Conservation (phyloP, 177 flowering plant genomes). For the Vitis hybrid region DNA sequence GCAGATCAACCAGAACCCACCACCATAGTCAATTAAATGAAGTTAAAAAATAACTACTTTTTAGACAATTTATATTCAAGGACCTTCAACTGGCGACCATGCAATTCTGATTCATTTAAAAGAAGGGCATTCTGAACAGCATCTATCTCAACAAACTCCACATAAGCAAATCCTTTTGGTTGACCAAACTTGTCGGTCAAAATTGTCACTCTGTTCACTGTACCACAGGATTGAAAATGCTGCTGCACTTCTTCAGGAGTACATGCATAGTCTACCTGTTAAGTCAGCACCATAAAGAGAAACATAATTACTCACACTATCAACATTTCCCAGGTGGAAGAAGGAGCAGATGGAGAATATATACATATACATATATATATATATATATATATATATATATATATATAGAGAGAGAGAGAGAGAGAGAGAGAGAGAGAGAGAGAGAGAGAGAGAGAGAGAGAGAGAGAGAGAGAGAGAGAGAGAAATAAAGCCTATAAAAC, state of each 20-base stretch:
- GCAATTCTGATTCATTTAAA: conserved; percentile 78
- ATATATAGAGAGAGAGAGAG: no score
- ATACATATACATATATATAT: no score
- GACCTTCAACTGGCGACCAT: conserved; percentile 84
- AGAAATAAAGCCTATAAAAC: no score
- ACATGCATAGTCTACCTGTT: conserved; percentile 81
- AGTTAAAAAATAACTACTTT: neutral
- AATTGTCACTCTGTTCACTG: conserved; percentile 80
- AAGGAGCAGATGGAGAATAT: no score
- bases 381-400: no score
- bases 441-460: no score
- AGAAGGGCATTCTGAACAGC: conserved; percentile 76
- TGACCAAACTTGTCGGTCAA: conserved; percentile 83
- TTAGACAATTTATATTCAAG: neutral
- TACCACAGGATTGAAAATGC: conserved; percentile 86
- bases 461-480: no score
- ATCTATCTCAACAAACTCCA: conserved; percentile 75
- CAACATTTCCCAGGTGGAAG: neutral
- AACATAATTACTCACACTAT: neutral
- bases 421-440: no score
- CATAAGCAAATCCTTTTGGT: conserved; percentile 82
- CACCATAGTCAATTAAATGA: conserved; percentile 4
- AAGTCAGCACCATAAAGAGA: neutral
- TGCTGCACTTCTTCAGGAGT: conserved; percentile 88
- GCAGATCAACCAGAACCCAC: conserved; percentile 9